Evolutionary conservation across 306 rosid genomes (phyloP).

Genomic region (Dalbergia cultrata): DNA sequence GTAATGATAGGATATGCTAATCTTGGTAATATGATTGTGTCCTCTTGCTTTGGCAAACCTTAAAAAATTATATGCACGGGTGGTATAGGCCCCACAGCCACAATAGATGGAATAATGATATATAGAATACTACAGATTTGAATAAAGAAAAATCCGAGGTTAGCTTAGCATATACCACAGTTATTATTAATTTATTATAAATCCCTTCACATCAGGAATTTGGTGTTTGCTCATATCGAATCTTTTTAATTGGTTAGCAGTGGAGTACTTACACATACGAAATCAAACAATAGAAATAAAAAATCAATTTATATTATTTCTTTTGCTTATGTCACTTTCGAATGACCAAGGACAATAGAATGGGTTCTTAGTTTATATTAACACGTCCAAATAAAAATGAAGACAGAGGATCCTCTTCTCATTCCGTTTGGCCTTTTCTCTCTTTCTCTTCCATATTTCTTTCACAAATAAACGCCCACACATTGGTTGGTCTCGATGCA

Average conservation of each 20-base stretch:
- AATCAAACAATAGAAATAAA: background rate
- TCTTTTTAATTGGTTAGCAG: background rate
- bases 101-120: conserved; percentile 9
- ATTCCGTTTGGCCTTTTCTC: background rate
- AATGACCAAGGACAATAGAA: background rate
- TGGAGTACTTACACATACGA: background rate
- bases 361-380: background rate
- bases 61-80: background rate
- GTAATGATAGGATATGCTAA: background rate
- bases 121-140: background rate
- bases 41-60: background rate
- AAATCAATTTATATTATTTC: background rate
- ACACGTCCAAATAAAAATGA: background rate
- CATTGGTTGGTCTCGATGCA: background rate
- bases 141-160: conserved; percentile 21
- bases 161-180: background rate
- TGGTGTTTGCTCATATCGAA: conserved; percentile 1
- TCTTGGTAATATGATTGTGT: background rate
- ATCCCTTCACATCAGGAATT: background rate
- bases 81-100: conserved; percentile 31
- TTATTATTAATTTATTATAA: conserved; percentile 32
- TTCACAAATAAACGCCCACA: background rate
- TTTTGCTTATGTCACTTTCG: background rate
- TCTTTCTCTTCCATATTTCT: background rate
- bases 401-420: background rate